These are phyloP conservation scores for Litchi chinensis DNA, from an alignment of 345 rosid genomes.

Conservation along the genomic window DNA sequence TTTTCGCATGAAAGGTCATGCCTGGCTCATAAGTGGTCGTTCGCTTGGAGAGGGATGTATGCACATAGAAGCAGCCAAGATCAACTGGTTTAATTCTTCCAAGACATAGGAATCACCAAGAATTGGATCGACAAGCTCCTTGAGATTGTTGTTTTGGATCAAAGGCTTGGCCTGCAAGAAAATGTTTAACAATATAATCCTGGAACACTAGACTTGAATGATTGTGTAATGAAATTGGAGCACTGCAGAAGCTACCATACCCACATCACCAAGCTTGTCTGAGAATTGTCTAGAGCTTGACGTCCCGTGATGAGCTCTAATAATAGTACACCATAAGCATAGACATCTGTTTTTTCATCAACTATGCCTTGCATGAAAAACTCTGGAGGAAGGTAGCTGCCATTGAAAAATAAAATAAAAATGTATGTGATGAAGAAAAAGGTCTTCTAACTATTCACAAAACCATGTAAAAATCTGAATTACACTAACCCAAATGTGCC, in stretches of 20 bases:
- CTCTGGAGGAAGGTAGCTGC: conserved; percentile 90
- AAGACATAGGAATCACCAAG: conserved; percentile 50
- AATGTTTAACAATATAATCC: background rate
- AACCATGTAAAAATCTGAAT: background rate
- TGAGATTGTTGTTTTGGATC: conserved; percentile 44
- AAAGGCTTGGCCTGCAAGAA: conserved; percentile 70
- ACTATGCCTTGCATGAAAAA: conserved; percentile 93
- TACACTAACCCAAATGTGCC: conserved; percentile 89
- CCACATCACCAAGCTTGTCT: conserved; percentile 91
- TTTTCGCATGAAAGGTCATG: conserved; percentile 29
- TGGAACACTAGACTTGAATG: background rate
- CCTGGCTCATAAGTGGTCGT: conserved; percentile 87
- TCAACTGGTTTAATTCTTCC: conserved; percentile 52
- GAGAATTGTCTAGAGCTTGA: conserved; percentile 79
- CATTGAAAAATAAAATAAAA: background rate
- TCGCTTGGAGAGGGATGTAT: conserved; percentile 54
- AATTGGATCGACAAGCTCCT: conserved; percentile 68
- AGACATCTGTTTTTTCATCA: conserved; percentile 92
- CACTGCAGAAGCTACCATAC: conserved; percentile 43
- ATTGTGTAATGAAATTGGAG: conserved; percentile 2
- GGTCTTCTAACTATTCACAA: conserved; percentile 14
- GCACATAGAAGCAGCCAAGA: conserved; percentile 60
- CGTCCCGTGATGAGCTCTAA: conserved; percentile 84
- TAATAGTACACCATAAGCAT: conserved; percentile 82
- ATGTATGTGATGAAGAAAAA: background rate